Conservation (phyloP, 2,329 filamentous ascomycete species). For the Fusarium verrucosum region DNA sequence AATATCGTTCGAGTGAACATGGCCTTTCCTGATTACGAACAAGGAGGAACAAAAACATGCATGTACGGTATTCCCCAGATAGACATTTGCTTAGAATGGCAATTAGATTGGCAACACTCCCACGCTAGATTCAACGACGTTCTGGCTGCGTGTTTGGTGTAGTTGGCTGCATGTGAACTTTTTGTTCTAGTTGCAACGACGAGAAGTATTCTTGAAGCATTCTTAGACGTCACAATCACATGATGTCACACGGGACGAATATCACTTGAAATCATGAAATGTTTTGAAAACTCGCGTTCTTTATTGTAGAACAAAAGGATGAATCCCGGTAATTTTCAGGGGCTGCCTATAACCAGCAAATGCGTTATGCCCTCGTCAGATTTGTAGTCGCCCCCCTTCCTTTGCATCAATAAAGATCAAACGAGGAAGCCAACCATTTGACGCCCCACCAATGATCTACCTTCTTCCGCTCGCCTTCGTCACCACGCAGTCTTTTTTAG, state of each 20-base stretch:
- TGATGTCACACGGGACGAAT: background rate
- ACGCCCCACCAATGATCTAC: constrained; percentile 59
- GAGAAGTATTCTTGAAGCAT: background rate
- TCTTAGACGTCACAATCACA: background rate
- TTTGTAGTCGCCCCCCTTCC: constrained; percentile 48
- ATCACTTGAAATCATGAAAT: constrained; percentile 4
- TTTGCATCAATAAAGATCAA: constrained; percentile 56
- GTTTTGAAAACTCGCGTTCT: constrained; percentile 48
- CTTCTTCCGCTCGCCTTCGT: constrained; percentile 46
- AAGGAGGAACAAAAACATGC: constrained; percentile 6
- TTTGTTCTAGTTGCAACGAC: background rate
- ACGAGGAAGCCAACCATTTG: constrained; percentile 58
- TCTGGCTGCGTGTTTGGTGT: background rate
- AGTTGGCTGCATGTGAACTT: background rate
- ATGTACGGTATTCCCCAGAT: constrained; percentile 13
- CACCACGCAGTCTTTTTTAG: constrained; percentile 42
- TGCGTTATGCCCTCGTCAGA: constrained; percentile 51
- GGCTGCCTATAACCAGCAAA: constrained; percentile 52
- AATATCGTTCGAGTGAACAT: background rate
- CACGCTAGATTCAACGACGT: background rate
- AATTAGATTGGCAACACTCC: background rate
- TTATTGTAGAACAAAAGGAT: constrained; percentile 54
- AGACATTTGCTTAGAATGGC: constrained; percentile 6
- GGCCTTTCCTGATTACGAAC: background rate
- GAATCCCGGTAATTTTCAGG: constrained; percentile 53